Percentiles rank a stretch among this genome's conserved stretches.
These are phyloP conservation scores for Platanthera zijinensis DNA, from an alignment of 106 monocot species.

Conservation along the genomic window DNA sequence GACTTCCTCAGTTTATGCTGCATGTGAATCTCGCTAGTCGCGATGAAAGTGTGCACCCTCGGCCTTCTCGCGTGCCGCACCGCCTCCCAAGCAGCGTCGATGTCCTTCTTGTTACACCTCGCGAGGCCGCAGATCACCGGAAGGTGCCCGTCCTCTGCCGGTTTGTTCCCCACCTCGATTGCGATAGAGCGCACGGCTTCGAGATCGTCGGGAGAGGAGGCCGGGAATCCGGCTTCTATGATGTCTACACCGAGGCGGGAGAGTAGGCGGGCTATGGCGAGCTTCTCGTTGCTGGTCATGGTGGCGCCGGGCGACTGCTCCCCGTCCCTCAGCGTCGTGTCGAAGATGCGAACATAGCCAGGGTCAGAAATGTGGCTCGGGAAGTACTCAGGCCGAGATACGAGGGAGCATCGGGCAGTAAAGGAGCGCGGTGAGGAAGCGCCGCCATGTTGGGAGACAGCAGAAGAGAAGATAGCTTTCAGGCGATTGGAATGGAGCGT, in stretches of 20 bases:
- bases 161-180: constrained; percentile 61
- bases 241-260: constrained; percentile 80
- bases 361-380: constrained; percentile 74
- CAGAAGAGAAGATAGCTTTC: neutral
- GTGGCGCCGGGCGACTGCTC: constrained; percentile 99
- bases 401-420: constrained; percentile 19
- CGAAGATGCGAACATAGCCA: constrained; percentile 75
- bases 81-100: constrained; percentile 85
- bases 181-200: constrained; percentile 84
- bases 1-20: constrained; percentile 77
- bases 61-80: constrained; percentile 62
- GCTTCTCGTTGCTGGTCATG: constrained; percentile 87
- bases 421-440: neutral
- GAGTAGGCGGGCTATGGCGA: constrained; percentile 70
- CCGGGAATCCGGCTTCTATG: constrained; percentile 94
- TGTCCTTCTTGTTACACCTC: constrained; percentile 74
- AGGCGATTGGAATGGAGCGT: neutral
- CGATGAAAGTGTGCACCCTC: constrained; percentile 76
- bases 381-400: constrained; percentile 51
- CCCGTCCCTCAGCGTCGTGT: constrained; percentile 95
- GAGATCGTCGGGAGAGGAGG: constrained; percentile 83
- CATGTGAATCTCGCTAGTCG: constrained; percentile 90
- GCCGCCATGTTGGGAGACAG: neutral
- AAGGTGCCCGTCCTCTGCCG: constrained; percentile 45
- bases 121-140: constrained; percentile 89